Conservation (phyloP, 768 basidiomycete genomes). For the Boletellus ananas region DNA sequence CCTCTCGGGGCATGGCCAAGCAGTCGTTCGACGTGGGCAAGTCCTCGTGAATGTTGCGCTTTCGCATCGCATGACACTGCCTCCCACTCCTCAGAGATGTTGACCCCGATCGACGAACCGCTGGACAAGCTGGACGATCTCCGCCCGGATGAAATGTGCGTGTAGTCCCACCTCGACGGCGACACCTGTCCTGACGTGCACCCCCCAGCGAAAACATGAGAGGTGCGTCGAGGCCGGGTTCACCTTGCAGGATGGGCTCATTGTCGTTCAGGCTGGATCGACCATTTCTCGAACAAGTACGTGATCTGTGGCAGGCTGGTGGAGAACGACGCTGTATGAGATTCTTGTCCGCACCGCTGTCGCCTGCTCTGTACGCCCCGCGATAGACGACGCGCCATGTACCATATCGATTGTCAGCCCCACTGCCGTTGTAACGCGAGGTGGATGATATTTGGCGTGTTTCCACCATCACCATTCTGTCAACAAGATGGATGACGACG, state of each 20-base stretch:
- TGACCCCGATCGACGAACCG: slow-evolving; percentile 82
- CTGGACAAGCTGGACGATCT: slow-evolving; percentile 83
- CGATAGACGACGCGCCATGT: slow-evolving; percentile 6
- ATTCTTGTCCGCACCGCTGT: not conserved
- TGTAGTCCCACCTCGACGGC: slow-evolving; percentile 1
- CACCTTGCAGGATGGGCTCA: not conserved
- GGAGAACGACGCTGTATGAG: slow-evolving; percentile 58
- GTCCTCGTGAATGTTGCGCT: slow-evolving; percentile 22
- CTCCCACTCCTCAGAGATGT: slow-evolving; percentile 60
- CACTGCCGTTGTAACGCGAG: no score
- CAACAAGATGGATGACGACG: slow-evolving; percentile 20
- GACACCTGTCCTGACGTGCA: not conserved
- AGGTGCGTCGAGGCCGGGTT: slow-evolving; percentile 38
- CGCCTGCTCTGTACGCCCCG: not conserved
- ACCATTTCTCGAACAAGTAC: slow-evolving; percentile 91
- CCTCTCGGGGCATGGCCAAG: slow-evolving; percentile 95
- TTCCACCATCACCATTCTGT: not conserved
- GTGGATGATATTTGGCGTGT: not conserved
- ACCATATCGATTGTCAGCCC: slow-evolving; percentile 10
- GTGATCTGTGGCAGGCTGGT: slow-evolving; percentile 86
- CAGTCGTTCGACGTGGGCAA: slow-evolving; percentile 91
- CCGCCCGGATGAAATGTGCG: slow-evolving; percentile 77
- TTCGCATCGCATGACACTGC: not conserved
- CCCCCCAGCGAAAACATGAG: slow-evolving; percentile 82
- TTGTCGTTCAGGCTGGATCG: slow-evolving; percentile 70